Evolutionary conservation across 768 basidiomycete genomes (phyloP), one percentile per base, ranked within the genome.

Genomic region (Boletus huronensis): DNA sequence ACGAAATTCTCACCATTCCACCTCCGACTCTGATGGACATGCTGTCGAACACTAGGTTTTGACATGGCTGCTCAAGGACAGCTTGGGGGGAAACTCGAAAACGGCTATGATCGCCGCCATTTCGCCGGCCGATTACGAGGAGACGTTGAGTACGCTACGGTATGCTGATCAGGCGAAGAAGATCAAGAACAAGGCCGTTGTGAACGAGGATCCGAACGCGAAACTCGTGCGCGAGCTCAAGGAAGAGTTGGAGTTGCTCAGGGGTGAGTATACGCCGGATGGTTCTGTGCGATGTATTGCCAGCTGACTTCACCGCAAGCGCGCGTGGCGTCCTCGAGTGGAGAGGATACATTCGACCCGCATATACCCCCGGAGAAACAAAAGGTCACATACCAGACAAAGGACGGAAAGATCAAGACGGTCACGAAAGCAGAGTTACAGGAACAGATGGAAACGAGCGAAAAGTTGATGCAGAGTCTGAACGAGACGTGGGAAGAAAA

Each of bases 51-150:
- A 4, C 26, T 67, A 93, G 91, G 92, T 98, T 59, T 78, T 99
- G 54, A 99, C 97, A 32, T 99, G 97, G 97, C 77, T 99, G 26
- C 76, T 99, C 61, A 99, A 99, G 74, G 97, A 99, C 75, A 94
- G 92, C 69, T 77, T 98, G 49, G 97, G 97, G 21, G 97, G 92
- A 6, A 96, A 96, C 74, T 94, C 91, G 32, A 96, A 97, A 77
- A 99, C 96, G 5, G 94, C 96, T 5, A 98, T 99, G 97, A 98
- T 99, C 60, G 97, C 97, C 48, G 97, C 97, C 36, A 98, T 99
- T 58, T 86, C 93, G 42, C 95, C 94, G n/a, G 95, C 94, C 43
- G 94, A 98, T 74, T 98, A 98, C 66, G 96, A 98, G 61, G 96
- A 98, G 72, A 98, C 96, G 16, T 77, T 98, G 57, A 93, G 93